Conservation (phyloP, 805 yeast genomes). For the Saccharomycopsis amapae region DNA sequence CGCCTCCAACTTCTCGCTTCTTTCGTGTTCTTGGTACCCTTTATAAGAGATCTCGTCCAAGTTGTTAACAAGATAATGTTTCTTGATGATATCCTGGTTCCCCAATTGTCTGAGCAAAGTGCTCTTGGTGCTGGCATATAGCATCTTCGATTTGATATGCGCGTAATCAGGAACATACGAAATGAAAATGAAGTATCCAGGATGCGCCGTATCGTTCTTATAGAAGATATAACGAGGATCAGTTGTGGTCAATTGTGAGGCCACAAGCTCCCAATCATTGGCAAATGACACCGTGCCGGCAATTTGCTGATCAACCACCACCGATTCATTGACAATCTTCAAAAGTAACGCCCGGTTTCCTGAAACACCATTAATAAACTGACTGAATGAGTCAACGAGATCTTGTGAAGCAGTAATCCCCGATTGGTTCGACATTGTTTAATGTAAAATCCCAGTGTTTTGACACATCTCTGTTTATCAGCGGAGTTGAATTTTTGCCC, state of each 20-base stretch:
- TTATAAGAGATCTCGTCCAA: conserved; percentile 44
- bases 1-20: conserved; percentile 33
- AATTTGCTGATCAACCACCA: conserved; percentile 32
- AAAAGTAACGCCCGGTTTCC: conserved; percentile 27
- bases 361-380: conserved; percentile 29
- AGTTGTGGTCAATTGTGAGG: conserved; percentile 24
- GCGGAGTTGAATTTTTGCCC: no score
- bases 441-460: not conserved
- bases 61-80: conserved; percentile 41
- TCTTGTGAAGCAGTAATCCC: conserved; percentile 41
- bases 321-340: conserved; percentile 28
- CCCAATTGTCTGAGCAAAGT: conserved; percentile 73
- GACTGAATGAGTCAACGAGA: conserved; percentile 32
- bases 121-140: conserved; percentile 86
- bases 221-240: conserved; percentile 48
- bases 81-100: conserved; percentile 34
- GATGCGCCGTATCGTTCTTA: conserved; percentile 28
- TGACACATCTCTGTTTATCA: no score
- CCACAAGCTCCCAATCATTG: conserved; percentile 33
- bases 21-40: conserved; percentile 39
- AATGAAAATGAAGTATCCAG: conserved; percentile 43
- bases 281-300: conserved; percentile 27
- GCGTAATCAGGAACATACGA: conserved; percentile 85
- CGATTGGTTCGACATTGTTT: conserved; percentile 55
- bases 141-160: conserved; percentile 78